Percentiles rank a stretch among this genome's conserved stretches.
phyloP scores from a whole-genome alignment of 2,329 filamentous ascomycete genomes.

The Colletotrichum sp. region DNA sequence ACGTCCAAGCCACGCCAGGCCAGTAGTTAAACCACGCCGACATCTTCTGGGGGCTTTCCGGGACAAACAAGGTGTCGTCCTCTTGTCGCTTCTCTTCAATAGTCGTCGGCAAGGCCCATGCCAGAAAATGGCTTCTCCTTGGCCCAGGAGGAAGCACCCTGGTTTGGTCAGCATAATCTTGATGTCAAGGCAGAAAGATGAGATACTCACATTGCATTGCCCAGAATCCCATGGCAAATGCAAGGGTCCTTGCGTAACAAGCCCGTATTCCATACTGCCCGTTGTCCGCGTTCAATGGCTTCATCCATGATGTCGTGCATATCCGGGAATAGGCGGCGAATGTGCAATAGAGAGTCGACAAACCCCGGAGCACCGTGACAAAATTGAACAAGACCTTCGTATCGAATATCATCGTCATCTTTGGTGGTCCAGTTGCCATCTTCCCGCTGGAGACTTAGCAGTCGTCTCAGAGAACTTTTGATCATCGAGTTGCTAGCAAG shows the following conservation, averaged over 20 bases:
- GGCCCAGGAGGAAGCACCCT: slow-evolving; percentile 36
- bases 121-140: slow-evolving; percentile 59
- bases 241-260: slow-evolving; percentile 69
- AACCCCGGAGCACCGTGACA: slow-evolving; percentile 73
- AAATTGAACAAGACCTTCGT: slow-evolving; percentile 61
- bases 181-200: not conserved
- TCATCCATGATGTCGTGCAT: slow-evolving; percentile 58
- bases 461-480: slow-evolving; percentile 56
- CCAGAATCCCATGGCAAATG: slow-evolving; percentile 69
- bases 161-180: not conserved
- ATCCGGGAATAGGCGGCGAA: slow-evolving; percentile 60
- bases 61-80: slow-evolving; percentile 37
- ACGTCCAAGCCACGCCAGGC: slow-evolving; percentile 42
- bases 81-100: slow-evolving; percentile 47
- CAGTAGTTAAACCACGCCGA: slow-evolving; percentile 36
- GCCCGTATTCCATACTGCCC: slow-evolving; percentile 61
- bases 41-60: slow-evolving; percentile 39
- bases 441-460: slow-evolving; percentile 64
- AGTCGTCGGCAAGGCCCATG: slow-evolving; percentile 60
- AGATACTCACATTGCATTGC: slow-evolving; percentile 62
- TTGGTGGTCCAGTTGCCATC: slow-evolving; percentile 67
- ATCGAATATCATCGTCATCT: not conserved
- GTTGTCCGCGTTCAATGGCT: slow-evolving; percentile 56
- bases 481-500: slow-evolving; percentile 58
- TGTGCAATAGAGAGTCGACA: slow-evolving; percentile 59